Percentiles rank a stretch among this genome's conserved stretches.
phyloP scores from a whole-genome alignment of 1,139 yeast genomes.

The Taiozyma onychis region DNA sequence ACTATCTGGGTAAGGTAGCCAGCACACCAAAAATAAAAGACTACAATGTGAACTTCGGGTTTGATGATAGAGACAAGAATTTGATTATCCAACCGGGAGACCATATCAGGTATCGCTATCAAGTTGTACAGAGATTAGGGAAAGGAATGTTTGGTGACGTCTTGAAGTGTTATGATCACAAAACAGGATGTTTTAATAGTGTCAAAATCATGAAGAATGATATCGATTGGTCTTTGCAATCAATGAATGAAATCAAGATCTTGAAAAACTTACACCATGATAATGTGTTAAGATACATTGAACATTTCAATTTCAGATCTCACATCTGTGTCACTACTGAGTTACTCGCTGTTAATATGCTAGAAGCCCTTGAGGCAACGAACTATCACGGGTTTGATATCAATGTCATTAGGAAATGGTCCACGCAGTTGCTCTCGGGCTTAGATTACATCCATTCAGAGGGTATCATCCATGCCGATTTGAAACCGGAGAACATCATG shows the following conservation, averaged over 20 bases:
- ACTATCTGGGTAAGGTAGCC: conserved; percentile 25
- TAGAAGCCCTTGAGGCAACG: conserved; percentile 57
- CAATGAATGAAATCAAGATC: conserved; percentile 71
- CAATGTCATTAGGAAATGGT: conserved; percentile 43
- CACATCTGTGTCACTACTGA: conserved; percentile 84
- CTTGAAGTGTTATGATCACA: conserved; percentile 64
- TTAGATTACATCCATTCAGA: conserved; percentile 52
- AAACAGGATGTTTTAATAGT: conserved; percentile 52
- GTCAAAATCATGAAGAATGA: conserved; percentile 74
- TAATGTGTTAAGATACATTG: conserved; percentile 50
- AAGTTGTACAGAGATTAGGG: conserved; percentile 56
- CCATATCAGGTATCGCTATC: conserved; percentile 73
- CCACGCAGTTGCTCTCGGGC: conserved; percentile 53
- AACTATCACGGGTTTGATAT: conserved; percentile 57
- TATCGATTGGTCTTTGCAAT: conserved; percentile 71
- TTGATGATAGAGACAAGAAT: conserved; percentile 67
- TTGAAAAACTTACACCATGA: conserved; percentile 42
- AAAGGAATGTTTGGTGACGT: conserved; percentile 87
- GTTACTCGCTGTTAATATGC: conserved; percentile 60
- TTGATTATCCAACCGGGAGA: conserved; percentile 54
- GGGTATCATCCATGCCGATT: conserved; percentile 71
- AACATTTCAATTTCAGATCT: conserved; percentile 75
- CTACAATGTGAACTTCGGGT: conserved; percentile 47
- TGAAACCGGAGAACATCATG: conserved; percentile 69
- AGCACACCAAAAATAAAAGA: conserved; percentile 2